A percentile compares a stretch with the other conserved stretches of the same genome.
Conservation (phyloP, 805 yeast genomes). For the Kluyveromyces starmeri region DNA sequence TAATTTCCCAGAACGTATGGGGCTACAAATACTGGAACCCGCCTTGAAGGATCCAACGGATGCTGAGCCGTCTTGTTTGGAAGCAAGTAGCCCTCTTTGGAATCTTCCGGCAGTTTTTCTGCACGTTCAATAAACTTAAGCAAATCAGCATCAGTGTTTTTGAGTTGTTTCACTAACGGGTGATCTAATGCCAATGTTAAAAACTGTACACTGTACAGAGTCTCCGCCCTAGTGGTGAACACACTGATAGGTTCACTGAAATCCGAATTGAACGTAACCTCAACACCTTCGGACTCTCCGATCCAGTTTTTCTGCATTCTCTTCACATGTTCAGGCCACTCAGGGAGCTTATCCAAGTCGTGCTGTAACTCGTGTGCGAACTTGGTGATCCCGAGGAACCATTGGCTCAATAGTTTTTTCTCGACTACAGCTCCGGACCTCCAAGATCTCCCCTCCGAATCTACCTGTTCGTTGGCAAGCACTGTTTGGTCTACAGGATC, state of each 20-base stretch:
- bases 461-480: slow-evolving; percentile 94
- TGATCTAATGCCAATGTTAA: slow-evolving; percentile 72
- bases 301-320: slow-evolving; percentile 93
- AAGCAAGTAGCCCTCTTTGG: slow-evolving; percentile 55
- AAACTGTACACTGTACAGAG: slow-evolving; percentile 74
- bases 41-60: slow-evolving; percentile 42
- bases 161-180: slow-evolving; percentile 40
- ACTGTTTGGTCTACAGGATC: slow-evolving; percentile 95
- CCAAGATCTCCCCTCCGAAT: slow-evolving; percentile 86
- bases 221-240: slow-evolving; percentile 88
- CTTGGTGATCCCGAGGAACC: slow-evolving; percentile 88
- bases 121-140: slow-evolving; percentile 36
- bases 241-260: slow-evolving; percentile 34
- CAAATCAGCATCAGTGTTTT: slow-evolving; percentile 35
- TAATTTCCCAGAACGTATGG: slow-evolving; percentile 81
- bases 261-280: slow-evolving; percentile 42
- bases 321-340: slow-evolving; percentile 88
- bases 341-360: slow-evolving; percentile 51
- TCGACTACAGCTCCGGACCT: slow-evolving; percentile 94
- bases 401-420: slow-evolving; percentile 70
- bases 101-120: slow-evolving; percentile 34
- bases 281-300: slow-evolving; percentile 77
- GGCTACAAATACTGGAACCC: slow-evolving; percentile 75
- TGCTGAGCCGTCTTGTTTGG: slow-evolving; percentile 37
- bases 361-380: slow-evolving; percentile 58